Evolutionary conservation across 306 rosid genomes (phyloP).

Genomic region (Gleditsia sinensis): DNA sequence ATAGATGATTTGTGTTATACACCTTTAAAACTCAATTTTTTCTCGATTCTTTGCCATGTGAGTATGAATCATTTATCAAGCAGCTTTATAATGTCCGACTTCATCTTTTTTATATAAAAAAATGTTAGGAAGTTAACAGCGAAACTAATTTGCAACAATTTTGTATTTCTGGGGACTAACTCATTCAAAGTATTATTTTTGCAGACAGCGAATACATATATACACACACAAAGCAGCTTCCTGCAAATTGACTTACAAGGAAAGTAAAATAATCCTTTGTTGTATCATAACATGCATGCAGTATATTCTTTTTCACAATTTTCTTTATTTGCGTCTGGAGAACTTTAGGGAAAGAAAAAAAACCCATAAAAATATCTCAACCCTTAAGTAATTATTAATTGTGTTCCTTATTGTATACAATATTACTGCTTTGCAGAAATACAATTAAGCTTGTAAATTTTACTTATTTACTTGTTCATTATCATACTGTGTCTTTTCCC

Average conservation of each 20-base stretch:
- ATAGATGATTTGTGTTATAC: too few relatives aligned
- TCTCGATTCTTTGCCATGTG: too few relatives aligned
- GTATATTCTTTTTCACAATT: background rate
- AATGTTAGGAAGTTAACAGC: too few relatives aligned
- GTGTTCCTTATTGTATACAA: background rate
- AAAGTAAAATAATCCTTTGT: slow-evolving; percentile 24
- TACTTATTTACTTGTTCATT: background rate
- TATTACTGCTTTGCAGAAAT: background rate
- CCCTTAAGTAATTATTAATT: background rate
- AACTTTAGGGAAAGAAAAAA: background rate
- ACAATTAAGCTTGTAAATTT: background rate
- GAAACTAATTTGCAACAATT: too few relatives aligned
- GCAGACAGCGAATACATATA: too few relatives aligned
- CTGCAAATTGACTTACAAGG: slow-evolving; percentile 8
- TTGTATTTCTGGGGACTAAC: too few relatives aligned
- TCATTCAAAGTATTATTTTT: too few relatives aligned
- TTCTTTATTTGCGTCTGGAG: background rate
- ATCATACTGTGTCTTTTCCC: background rate
- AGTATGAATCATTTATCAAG: too few relatives aligned
- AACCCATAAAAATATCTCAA: background rate
- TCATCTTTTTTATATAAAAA: too few relatives aligned
- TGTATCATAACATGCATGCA: background rate
- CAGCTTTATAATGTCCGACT: too few relatives aligned
- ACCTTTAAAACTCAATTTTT: too few relatives aligned
- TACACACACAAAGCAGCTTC: too few relatives aligned